Evolutionary conservation across 2,329 filamentous ascomycete species (phyloP).

Genomic region (Dichotomopilus funicola): DNA sequence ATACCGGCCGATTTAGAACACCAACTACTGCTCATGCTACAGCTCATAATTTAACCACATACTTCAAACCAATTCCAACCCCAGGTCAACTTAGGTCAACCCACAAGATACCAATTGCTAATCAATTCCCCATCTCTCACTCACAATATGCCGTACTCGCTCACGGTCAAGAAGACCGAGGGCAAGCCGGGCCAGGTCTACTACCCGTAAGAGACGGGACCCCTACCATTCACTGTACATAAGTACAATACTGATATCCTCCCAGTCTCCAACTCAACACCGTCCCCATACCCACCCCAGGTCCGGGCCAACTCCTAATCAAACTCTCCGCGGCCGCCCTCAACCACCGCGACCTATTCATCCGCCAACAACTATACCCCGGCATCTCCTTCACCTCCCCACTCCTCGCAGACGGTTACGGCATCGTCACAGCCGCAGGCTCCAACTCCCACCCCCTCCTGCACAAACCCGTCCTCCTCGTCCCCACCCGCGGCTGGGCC

Average conservation of each 20-base stretch:
- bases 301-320: constrained; percentile 64
- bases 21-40: too few species aligned
- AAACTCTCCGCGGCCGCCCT: constrained; percentile 73
- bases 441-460: constrained; percentile 36
- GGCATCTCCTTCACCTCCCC: constrained; percentile 72
- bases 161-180: constrained; percentile 62
- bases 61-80: too few species aligned
- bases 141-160: constrained; percentile 45
- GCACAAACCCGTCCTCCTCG: constrained; percentile 67
- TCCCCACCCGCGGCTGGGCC: constrained; percentile 73
- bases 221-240: constrained; percentile 7
- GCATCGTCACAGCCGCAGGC: constrained; percentile 62
- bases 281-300: constrained; percentile 56
- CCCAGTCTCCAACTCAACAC: constrained; percentile 53
- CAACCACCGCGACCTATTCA: constrained; percentile 93
- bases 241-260: too few species aligned
- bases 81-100: too few species aligned
- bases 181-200: constrained; percentile 86
- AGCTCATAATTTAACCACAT: too few species aligned
- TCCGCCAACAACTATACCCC: constrained; percentile 87
- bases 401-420: constrained; percentile 76
- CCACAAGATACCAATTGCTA: not conserved
- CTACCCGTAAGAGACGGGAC: constrained; percentile 52
- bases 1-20: too few species aligned
- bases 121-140: not conserved